These are phyloP conservation scores for Chalciporus sphaerocephalus DNA, from an alignment of 768 basidiomycete species.

Conservation along the genomic window DNA sequence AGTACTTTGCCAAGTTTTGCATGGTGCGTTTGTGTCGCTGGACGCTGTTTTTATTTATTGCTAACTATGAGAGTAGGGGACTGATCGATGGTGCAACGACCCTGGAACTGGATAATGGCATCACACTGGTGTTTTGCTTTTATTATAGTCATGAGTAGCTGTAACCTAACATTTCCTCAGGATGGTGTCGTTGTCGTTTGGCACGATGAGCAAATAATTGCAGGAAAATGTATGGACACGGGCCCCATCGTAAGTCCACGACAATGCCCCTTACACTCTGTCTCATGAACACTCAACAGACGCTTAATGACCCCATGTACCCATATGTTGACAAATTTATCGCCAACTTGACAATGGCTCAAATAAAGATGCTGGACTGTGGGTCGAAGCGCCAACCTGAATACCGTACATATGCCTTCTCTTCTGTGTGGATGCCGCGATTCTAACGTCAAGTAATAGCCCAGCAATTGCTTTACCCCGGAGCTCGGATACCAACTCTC, in stretches of 20 bases:
- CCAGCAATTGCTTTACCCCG: conserved; percentile 60
- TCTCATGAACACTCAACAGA: conserved; percentile 33
- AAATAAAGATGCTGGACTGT: conserved; percentile 78
- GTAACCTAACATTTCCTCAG: conserved; percentile 32
- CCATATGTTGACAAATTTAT: conserved; percentile 77
- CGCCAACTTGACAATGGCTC: conserved; percentile 73
- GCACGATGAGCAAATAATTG: conserved; percentile 67
- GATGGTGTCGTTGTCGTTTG: conserved; percentile 76
- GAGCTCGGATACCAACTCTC: conserved; percentile 68
- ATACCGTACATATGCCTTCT: conserved; percentile 48
- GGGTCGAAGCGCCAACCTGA: conserved; percentile 58
- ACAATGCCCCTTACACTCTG: background rate
- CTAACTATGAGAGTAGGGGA: conserved; percentile 43
- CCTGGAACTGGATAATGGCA: conserved; percentile 74
- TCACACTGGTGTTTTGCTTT: conserved; percentile 51
- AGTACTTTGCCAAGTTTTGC: conserved; percentile 73
- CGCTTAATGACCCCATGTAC: conserved; percentile 53
- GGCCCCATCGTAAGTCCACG: conserved; percentile 47
- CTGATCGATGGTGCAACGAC: conserved; percentile 73
- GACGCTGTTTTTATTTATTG: conserved; percentile 8
- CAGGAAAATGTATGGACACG: conserved; percentile 69
- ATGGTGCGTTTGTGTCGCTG: conserved; percentile 42
- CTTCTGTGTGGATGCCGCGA: background rate
- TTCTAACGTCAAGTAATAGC: conserved; percentile 35
- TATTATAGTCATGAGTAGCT: background rate